Base-by-base conservation (phyloP, 176 grass and related monocot species). In the Rhynchospora tenuis region DNA sequence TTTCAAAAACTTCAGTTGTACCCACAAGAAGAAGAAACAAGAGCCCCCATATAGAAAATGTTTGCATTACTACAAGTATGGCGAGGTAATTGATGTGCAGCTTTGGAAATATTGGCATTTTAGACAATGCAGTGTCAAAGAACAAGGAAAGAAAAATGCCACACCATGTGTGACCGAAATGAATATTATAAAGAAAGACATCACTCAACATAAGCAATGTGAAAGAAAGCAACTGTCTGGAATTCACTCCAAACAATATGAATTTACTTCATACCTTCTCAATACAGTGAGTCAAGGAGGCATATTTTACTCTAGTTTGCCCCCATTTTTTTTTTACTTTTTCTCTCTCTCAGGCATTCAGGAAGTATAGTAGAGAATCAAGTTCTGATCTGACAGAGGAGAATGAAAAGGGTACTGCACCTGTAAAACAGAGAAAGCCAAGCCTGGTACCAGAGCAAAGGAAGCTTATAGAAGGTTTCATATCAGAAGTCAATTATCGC, bases 391-490 rank as follows among this genome's bases (percentile, higher is more conserved):
- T 61, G 31, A 81, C 33, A 89, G 85, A 80, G 59, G 73, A 65
- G 56, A 83, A 79, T 24, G 51, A 57, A 9, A 47, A 26, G 67
- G 44, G 17, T 22, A 72, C 59, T 38, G 50, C 77, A 72, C 78
- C 66, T 63, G 38, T 20, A 73, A 81, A 64, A 31, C 64, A 75
- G 15, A 73, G 23, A 76, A 78, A 51, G 15, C 48, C 68, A 38
- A 62, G 56, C 43, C 84, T 17, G 28, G 47, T 79, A 56, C 84
- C 55, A 31, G 88, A 90, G 85, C 85, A 69, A 76, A 61, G 26
- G 70, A 87, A 83, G 11, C 24, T 91, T 58, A 80, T 91, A 28
- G 93, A 95, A 81, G 83, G 85, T 88, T 86, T 97, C 33, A 86
- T 81, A 86, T 93, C 90, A 63, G 85, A 91, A 83, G 67, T 90